Evolutionary conservation across 306 rosid species (phyloP).

Genomic region (Cicer cuneatum): DNA sequence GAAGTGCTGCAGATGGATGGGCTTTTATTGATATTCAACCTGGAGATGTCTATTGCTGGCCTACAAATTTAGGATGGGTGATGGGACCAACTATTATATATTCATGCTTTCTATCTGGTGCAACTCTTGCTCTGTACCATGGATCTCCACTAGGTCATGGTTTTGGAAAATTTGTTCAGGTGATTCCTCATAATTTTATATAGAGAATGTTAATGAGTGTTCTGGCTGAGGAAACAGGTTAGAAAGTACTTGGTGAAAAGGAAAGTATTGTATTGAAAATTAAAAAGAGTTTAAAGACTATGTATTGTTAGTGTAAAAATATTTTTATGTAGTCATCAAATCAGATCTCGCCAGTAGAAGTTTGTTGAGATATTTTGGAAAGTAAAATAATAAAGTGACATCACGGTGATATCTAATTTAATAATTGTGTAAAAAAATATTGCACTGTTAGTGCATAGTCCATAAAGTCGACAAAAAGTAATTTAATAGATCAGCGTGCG

Average conservation of each 20-base stretch:
- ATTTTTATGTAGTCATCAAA: too few relatives aligned
- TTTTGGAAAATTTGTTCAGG: conserved; percentile 95
- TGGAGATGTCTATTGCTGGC: conserved; percentile 84
- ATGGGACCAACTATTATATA: conserved; percentile 80
- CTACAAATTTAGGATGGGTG: conserved; percentile 96
- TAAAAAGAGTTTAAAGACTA: not conserved
- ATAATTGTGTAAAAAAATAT: not conserved
- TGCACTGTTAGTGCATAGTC: not conserved
- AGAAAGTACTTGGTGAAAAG: not conserved
- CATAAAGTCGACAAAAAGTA: not conserved
- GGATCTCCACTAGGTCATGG: conserved; percentile 92
- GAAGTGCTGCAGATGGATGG: conserved; percentile 82
- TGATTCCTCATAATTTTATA: conserved; percentile 45
- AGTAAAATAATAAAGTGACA: not conserved
- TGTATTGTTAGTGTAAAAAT: not conserved
- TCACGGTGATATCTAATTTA: too few relatives aligned
- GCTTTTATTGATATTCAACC: conserved; percentile 62
- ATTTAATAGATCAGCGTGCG: not conserved
- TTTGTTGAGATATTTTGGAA: not conserved
- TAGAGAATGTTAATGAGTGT: not conserved
- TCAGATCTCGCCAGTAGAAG: too few relatives aligned
- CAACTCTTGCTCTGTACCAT: conserved; percentile 92
- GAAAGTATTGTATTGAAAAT: not conserved
- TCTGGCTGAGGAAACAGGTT: not conserved
- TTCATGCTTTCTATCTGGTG: conserved; percentile 70